Evolutionary conservation across 177 flowering plant genomes (phyloP).

Genomic region (Tripterygium wilfordii): DNA sequence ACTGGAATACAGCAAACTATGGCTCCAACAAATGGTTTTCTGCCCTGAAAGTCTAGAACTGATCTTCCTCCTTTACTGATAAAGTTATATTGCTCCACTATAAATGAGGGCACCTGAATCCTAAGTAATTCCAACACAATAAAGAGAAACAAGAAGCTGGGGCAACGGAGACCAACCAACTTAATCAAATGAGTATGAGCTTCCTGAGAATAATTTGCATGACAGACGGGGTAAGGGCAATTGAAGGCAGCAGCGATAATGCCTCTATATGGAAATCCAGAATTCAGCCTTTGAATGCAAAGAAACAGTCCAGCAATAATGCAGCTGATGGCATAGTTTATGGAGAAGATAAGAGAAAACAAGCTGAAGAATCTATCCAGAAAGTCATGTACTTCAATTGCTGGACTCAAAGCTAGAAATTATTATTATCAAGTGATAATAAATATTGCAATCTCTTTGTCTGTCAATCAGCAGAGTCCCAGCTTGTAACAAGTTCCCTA

Average conservation of each 20-base stretch:
- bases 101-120: no score
- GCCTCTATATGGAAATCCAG: conserved; percentile 1
- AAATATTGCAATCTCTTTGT: no score
- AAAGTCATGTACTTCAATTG: conserved; percentile 22
- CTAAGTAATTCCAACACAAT: no score
- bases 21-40: conserved; percentile 6
- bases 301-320: no score
- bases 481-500: no score
- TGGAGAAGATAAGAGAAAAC: conserved; percentile 1
- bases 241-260: conserved; percentile 4
- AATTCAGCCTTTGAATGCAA: not conserved
- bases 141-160: no score
- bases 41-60: not conserved
- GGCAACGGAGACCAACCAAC: no score
- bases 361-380: conserved; percentile 14
- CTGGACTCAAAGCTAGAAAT: conserved; percentile 16
- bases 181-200: conserved; percentile 2
- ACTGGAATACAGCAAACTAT: conserved; percentile 7
- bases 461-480: no score
- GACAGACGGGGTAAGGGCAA: conserved; percentile 9
- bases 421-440: no score
- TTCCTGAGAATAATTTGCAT: conserved; percentile 5
- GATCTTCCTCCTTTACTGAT: no score
- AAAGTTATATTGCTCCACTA: no score
- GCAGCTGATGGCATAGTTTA: not conserved